A percentile compares a stretch with the other conserved stretches of the same genome.
Evolutionary conservation across 441 rosid species (phyloP).

Genomic region (Erodium texanum): DNA sequence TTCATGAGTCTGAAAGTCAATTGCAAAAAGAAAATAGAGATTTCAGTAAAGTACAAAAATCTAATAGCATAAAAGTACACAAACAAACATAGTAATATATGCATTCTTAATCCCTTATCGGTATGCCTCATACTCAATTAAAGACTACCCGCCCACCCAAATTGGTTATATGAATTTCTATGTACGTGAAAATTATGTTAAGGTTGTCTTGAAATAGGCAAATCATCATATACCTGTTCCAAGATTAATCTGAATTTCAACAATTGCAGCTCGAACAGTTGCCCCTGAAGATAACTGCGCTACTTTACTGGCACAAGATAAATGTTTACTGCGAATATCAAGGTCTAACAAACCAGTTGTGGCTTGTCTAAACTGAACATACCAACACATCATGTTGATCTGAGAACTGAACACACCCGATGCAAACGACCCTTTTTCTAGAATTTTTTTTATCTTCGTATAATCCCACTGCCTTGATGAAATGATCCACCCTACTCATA

Average conservation of each 20-base stretch:
- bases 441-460: conserved; percentile 83
- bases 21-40: neutral
- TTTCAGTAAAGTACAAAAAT: neutral
- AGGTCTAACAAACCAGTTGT: neutral
- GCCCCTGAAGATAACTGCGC: conserved; percentile 46
- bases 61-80: neutral
- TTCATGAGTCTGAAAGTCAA: conserved; percentile 41
- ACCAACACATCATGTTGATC: neutral
- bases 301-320: conserved; percentile 32
- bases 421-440: conserved; percentile 68
- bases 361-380: conserved; percentile 6
- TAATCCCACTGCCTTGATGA: conserved; percentile 81
- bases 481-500: conserved; percentile 67
- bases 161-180: neutral
- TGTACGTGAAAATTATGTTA: conserved; percentile 19
- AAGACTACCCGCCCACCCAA: conserved; percentile 31
- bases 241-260: conserved; percentile 61
- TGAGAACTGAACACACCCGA: conserved; percentile 39
- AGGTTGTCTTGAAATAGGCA: neutral
- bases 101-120: conserved; percentile 28
- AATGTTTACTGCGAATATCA: neutral
- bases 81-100: neutral
- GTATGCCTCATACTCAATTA: conserved; percentile 30
- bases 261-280: conserved; percentile 65
- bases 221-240: conserved; percentile 82